Conservation (phyloP, 768 basidiomycete species). For the Auricularia cornea region DNA sequence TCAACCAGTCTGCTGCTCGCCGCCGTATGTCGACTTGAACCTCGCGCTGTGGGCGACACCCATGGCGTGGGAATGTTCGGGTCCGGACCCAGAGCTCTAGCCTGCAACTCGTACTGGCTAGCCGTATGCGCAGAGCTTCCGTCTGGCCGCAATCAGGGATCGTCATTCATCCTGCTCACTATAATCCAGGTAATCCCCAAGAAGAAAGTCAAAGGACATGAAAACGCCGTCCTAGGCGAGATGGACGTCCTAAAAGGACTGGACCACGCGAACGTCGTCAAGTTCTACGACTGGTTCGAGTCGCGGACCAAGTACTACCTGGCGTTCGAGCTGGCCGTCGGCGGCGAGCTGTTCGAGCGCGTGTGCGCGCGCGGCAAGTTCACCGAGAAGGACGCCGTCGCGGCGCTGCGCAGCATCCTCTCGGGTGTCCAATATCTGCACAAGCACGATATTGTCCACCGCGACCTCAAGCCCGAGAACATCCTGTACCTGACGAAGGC, state of each 20-base stretch:
- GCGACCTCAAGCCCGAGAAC: slow-evolving; percentile 98
- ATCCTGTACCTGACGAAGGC: slow-evolving; percentile 82
- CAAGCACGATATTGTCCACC: slow-evolving; percentile 86
- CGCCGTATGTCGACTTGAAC: too few species aligned
- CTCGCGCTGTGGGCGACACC: too few species aligned
- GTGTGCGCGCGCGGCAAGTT: slow-evolving; percentile 83
- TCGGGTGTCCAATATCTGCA: slow-evolving; percentile 86
- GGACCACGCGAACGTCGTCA: slow-evolving; percentile 90
- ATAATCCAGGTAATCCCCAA: slow-evolving; percentile 88
- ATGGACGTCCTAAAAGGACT: slow-evolving; percentile 88
- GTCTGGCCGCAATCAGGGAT: neutral
- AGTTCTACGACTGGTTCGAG: slow-evolving; percentile 96
- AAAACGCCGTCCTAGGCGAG: slow-evolving; percentile 81
- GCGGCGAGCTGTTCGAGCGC: slow-evolving; percentile 91
- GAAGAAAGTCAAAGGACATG: slow-evolving; percentile 91
- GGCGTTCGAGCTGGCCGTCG: slow-evolving; percentile 87
- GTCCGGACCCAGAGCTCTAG: too few species aligned
- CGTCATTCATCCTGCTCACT: neutral
- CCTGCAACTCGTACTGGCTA: neutral
- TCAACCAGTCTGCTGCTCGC: too few species aligned
- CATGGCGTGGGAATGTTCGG: too few species aligned
- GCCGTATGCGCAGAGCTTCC: too few species aligned
- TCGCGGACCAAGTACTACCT: slow-evolving; percentile 90
- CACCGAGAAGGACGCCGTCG: slow-evolving; percentile 84
- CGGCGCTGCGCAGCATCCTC: slow-evolving; percentile 73